Base-by-base conservation (phyloP, 164 flowering plant genomes). In the Euptelea pleiosperma region DNA sequence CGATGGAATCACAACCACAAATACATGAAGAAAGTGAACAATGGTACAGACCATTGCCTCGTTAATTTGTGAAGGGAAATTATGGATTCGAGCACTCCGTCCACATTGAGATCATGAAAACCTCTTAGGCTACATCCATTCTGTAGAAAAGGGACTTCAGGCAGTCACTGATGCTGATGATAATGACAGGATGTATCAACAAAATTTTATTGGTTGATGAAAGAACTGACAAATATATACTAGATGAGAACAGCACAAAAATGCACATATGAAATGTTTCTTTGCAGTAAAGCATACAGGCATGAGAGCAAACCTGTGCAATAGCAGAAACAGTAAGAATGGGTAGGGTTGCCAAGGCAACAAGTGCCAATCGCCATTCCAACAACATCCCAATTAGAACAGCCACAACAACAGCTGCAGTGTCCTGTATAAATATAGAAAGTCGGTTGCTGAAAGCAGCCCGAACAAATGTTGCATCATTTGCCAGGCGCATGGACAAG, bases 391-490 rank as follows among this genome's bases (percentile, higher is more conserved):
- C 99, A 72, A 93, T 86, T 46, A 93, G 77, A 64, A 90, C 60
- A 68, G 97, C 95, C 25, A 86, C 95, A 57, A 82, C 55, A 45
- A 93, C 81, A 53, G 97, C 97, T 39, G 96, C 73, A 79, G 77
- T 81, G 61, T 93, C 97, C 71, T 93, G 99, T 69, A 93, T 80
- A 67, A 93, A 84, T 58, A 93, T 93, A 33, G 97, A 90, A 58
- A 90, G 91, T 8, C 99, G 77, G 68, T 93, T 90, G 75, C 97
- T 90, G 68, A 90, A 90, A 68, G 96, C 91, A 77, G 99, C 97
- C 69, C 99, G 83, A 25, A 93, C 97, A 81, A 88, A 90, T 42
- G 97, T 90, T 54, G 97, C 97, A 82, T 93, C 99, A 83, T 90
- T 93, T 57, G 97, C 99, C 74, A 93, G 74, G 47, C 96, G 96